A percentile compares a stretch with the other conserved stretches of the same genome.
Conservation (phyloP, 768 basidiomycete genomes). For the Suillus discolor region DNA sequence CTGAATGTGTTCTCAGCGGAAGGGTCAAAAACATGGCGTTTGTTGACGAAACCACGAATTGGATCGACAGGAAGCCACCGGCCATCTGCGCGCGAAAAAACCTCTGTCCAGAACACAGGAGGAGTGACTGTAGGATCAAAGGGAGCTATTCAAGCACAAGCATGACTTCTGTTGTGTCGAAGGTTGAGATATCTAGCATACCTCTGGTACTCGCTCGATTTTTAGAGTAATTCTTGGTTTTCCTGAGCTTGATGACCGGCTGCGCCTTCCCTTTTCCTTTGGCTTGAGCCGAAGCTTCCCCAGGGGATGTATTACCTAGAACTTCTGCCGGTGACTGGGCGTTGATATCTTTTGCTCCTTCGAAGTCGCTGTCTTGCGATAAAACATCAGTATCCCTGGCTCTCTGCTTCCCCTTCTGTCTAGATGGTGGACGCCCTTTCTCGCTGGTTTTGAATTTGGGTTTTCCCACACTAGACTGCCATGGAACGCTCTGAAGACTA, state of each 20-base stretch:
- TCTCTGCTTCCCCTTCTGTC: conserved; percentile 5
- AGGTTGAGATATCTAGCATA: conserved; percentile 5
- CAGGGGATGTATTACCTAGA: not conserved
- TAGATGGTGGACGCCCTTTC: conserved; percentile 30
- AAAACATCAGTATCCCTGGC: conserved; percentile 15
- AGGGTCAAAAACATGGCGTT: conserved; percentile 81
- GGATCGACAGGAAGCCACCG: conserved; percentile 96
- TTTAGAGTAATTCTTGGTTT: conserved; percentile 52
- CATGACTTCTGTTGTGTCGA: not conserved
- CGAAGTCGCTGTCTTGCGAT: conserved; percentile 45
- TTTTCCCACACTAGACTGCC: conserved; percentile 72
- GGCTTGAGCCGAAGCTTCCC: conserved; percentile 36
- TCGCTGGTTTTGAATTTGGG: conserved; percentile 46
- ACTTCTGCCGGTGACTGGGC: not conserved
- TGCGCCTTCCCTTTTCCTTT: conserved; percentile 62
- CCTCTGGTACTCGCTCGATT: conserved; percentile 36
- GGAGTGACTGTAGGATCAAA: conserved; percentile 63
- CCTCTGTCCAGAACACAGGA: conserved; percentile 96
- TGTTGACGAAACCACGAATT: conserved; percentile 77
- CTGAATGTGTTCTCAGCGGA: conserved; percentile 30
- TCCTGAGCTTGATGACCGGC: conserved; percentile 60
- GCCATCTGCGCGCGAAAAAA: conserved; percentile 89
- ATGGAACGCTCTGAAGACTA: conserved; percentile 90
- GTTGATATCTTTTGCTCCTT: conserved; percentile 23
- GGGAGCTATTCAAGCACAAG: conserved; percentile 26